A percentile compares a stretch with the other conserved stretches of the same genome.
These are phyloP conservation scores for Trametes sanguinea DNA, from an alignment of 768 basidiomycete genomes.

Conservation along the genomic window DNA sequence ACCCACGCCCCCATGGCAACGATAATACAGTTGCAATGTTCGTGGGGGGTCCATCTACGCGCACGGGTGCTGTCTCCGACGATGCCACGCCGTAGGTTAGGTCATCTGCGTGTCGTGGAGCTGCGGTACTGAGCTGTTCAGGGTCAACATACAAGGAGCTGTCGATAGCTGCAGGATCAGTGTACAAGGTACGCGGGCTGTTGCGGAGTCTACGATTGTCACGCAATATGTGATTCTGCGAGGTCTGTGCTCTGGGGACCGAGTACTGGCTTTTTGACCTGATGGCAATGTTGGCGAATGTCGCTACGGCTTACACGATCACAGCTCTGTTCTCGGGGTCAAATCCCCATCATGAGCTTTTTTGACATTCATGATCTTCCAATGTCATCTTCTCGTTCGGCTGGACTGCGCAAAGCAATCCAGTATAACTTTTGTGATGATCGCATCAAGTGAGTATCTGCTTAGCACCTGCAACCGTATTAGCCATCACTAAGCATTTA, in stretches of 20 bases:
- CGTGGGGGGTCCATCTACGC: background rate
- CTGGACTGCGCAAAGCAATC: too few species aligned
- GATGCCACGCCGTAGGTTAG: background rate
- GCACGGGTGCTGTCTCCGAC: background rate
- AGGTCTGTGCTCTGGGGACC: background rate
- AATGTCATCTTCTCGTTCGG: background rate
- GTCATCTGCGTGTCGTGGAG: slow-evolving; percentile 1
- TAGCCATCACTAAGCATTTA: too few species aligned
- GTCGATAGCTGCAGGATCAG: background rate
- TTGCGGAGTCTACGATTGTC: background rate
- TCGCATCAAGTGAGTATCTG: too few species aligned
- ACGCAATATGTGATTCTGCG: background rate
- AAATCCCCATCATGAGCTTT: slow-evolving; percentile 5
- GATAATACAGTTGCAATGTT: background rate
- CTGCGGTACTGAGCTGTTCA: background rate
- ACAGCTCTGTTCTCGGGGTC: slow-evolving; percentile 1
- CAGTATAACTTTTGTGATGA: background rate
- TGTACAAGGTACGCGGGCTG: slow-evolving; percentile 4
- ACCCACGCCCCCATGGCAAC: slow-evolving; percentile 5
- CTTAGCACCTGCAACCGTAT: background rate
- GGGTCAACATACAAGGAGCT: background rate
- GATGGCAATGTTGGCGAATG: background rate
- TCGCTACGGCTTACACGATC: background rate
- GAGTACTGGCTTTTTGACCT: background rate
- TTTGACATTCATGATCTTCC: slow-evolving; percentile 11